Conservation (phyloP, 2,329 filamentous ascomycete species). For the Claviceps quebecensis region DNA sequence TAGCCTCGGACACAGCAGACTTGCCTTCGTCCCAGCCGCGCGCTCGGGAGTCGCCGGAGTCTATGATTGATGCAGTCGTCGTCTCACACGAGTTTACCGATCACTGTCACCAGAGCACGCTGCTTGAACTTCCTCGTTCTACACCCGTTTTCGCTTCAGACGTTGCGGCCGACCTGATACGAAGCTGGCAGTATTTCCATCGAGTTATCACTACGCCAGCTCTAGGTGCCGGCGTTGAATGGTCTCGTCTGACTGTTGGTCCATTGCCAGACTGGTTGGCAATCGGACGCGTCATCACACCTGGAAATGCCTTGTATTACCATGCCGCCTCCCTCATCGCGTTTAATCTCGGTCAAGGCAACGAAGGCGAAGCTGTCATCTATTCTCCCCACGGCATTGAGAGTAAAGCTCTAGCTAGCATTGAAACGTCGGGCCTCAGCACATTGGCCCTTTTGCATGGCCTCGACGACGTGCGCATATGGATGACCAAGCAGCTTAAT, state of each 20-base stretch:
- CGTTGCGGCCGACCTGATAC: slow-evolving; percentile 42
- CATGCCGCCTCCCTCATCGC: slow-evolving; percentile 47
- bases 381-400: slow-evolving; percentile 50
- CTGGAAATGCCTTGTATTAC: slow-evolving; percentile 42
- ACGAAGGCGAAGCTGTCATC: slow-evolving; percentile 37
- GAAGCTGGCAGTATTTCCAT: slow-evolving; percentile 45
- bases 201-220: slow-evolving; percentile 34
- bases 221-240: slow-evolving; percentile 20
- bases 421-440: slow-evolving; percentile 28
- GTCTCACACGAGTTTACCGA: slow-evolving; percentile 56
- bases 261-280: slow-evolving; percentile 45
- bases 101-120: slow-evolving; percentile 49
- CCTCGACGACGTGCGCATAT: slow-evolving; percentile 43
- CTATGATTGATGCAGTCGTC: slow-evolving; percentile 42
- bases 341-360: slow-evolving; percentile 23
- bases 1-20: background rate
- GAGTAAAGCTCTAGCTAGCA: slow-evolving; percentile 26
- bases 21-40: background rate
- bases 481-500: slow-evolving; percentile 41
- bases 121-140: slow-evolving; percentile 36
- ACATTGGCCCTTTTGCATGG: slow-evolving; percentile 50
- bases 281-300: slow-evolving; percentile 40
- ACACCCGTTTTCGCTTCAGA: slow-evolving; percentile 47
- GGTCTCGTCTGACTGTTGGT: slow-evolving; percentile 11
- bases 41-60: slow-evolving; percentile 9